phyloP scores from a whole-genome alignment of 805 yeast genomes.

The Schizosaccharomyces japonicus region DNA sequence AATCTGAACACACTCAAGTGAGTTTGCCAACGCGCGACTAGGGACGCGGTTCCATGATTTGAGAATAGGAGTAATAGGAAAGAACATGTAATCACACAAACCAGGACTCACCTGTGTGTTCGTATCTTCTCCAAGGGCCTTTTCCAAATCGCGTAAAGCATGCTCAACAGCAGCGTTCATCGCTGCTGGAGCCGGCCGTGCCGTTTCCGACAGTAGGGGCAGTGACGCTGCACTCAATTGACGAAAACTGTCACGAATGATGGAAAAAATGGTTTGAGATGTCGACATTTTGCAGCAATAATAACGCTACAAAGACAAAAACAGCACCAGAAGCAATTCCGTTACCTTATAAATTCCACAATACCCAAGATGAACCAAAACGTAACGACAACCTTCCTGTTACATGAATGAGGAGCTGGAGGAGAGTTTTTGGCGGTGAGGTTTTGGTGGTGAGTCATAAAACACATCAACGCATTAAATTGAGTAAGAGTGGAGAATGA shows the following conservation, averaged over 20 bases:
- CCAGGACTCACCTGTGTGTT: not conserved
- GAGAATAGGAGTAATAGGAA: not conserved
- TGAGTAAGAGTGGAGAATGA: too few species aligned
- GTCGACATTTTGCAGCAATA: not conserved
- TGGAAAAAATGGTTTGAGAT: not conserved
- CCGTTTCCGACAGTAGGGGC: not conserved
- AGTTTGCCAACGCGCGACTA: not conserved
- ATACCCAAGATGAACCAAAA: not conserved
- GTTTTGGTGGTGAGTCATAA: too few species aligned
- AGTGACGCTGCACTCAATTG: not conserved
- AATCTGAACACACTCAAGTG: not conserved
- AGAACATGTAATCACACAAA: constrained; percentile 1
- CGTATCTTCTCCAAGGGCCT: not conserved
- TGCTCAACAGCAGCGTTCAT: not conserved
- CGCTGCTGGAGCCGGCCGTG: not conserved
- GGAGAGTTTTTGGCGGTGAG: not conserved
- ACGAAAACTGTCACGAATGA: not conserved
- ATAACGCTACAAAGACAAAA: not conserved
- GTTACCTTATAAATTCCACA: not conserved
- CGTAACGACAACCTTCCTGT: not conserved
- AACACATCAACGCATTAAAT: too few species aligned
- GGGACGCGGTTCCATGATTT: constrained; percentile 1
- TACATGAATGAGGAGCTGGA: not conserved
- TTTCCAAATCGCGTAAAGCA: not conserved
- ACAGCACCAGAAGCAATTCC: not conserved